Evolutionary conservation across 306 rosid species (phyloP), one percentile per base, ranked within the genome.

Genomic region (Quercus agrifolia): DNA sequence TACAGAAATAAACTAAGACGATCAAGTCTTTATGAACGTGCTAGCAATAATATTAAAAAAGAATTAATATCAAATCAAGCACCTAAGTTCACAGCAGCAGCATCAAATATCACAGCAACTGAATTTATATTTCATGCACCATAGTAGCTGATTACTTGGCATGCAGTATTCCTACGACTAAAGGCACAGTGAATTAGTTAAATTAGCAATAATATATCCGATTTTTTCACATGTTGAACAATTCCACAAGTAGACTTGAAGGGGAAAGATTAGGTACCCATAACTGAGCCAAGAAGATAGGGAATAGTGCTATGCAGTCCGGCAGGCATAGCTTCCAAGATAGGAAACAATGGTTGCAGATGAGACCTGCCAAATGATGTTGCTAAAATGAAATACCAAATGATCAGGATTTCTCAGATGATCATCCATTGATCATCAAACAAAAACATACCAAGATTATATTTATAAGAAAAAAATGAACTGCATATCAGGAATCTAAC

Each of bases 321-420:
- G 5, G 84, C 90, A 41, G 99, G 97, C 83, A 89, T 64, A 79
- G 85, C 89, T 77, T 83, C 96, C 87, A 95, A 84, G 76, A 90
- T 25, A 18, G 97, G 99, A 76, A 95, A 82, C 76, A 91, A 73
- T 70, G 94, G 98, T 78, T 88, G 98, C 80, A 95, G 79, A 78
- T 84, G 98, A 82, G 98, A 95, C 89, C 90, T 83, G 68, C 87
- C 91, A 75, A 93, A 82, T 64, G 99, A 92, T 41, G 99, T 93
- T 77, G 98, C 99, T 95, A 82, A 58, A 87, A 69, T 76, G 58
- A 86, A 86, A 83, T 52, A 57, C 64, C 58, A 82, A 71, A 63
- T 33, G 14, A 84, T 78, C 83, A 88, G 75, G 41, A 67, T 82
- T 82, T 27, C 61, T 75, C 20, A 58, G 28, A 78, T 46, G 54